Evolutionary conservation across 305 asterid species (phyloP), one percentile per base, ranked within the genome.

Genomic region (Ruellia speciosa): DNA sequence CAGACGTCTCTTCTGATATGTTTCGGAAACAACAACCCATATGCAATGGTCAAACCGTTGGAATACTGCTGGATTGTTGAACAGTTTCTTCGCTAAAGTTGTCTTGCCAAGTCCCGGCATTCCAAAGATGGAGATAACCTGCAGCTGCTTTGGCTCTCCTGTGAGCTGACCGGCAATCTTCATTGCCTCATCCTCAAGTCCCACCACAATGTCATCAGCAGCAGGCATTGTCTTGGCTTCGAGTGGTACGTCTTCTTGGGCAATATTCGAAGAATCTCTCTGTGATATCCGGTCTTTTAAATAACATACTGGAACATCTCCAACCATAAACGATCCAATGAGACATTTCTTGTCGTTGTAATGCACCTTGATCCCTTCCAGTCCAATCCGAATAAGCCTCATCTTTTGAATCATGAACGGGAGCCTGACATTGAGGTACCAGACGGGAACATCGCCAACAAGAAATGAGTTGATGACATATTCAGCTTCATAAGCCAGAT

Each of bases 91-190:
- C 0, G 72, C 71, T 16, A 66, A 9, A 3, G 62, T 66, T 5
- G 71, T 53, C 62, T 59, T 66, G 34, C 71, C 66, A 14, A 66
- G 35, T 45, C 70, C 65, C 15, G 66, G 59, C 65, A 66, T 59
- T 31, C 71, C 71, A 19, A 45, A 14, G 56, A 66, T 54, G 12
- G 62, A 54, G 12, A 66, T 35, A 6, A 55, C 45, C 47, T 55
- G 54, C 12, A 53, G 31, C 6, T 43, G 13, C 13, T 11, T 6
- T 3, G 49, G 7, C 33, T 63, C 50, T 39, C 67, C 62, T 0
- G 7, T 9, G 12, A 51, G 55, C 0, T 24, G 49, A 4, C 49
- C 43, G 5, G 50, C 20, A 31, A 68, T 40, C 3, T 17, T n/a
- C 2, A 0, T 31, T 39, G 18, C 57, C 24, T 28, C 43, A 1